A percentile compares a stretch with the other conserved stretches of the same genome.
Conservation (phyloP, 306 rosid species). For the Inga leiocalycina region DNA sequence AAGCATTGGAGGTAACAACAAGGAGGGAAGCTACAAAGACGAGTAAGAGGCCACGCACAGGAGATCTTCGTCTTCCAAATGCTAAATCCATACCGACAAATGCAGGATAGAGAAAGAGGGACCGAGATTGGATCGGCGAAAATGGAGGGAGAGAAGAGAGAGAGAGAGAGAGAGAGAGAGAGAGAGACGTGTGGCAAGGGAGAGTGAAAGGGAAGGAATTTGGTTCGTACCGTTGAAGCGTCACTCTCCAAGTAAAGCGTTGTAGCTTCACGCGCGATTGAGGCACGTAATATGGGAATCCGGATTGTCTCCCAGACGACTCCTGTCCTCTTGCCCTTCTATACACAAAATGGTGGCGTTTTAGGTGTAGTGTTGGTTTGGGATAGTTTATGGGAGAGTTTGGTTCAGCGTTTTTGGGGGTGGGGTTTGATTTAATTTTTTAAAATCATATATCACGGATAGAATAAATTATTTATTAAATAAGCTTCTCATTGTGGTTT, state of each 20-base stretch:
- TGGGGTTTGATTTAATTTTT: no score
- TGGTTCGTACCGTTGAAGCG: conserved; percentile 29
- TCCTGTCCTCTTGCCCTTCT: no score
- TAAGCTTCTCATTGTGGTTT: no score
- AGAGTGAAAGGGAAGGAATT: conserved; percentile 9
- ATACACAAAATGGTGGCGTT: no score
- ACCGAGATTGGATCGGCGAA: conserved; percentile 42
- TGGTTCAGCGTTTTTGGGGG: no score
- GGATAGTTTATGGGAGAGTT: no score
- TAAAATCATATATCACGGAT: no score
- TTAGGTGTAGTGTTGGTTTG: no score
- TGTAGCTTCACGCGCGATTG: conserved; percentile 21
- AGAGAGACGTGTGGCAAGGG: neutral
- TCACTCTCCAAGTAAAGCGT: conserved; percentile 26
- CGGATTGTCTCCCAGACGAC: no score
- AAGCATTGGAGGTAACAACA: conserved; percentile 51
- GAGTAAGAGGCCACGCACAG: neutral
- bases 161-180: neutral
- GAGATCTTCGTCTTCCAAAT: conserved; percentile 15
- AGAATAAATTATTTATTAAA: no score
- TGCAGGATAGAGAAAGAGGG: neutral
- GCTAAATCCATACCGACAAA: conserved; percentile 53
- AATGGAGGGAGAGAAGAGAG: conserved; percentile 11
- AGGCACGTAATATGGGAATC: neutral
- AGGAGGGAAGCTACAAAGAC: conserved; percentile 23